Evolutionary conservation across 2,329 filamentous ascomycete species (phyloP), one percentile per base, ranked within the genome.

Genomic region (Colletotrichum costaricense): DNA sequence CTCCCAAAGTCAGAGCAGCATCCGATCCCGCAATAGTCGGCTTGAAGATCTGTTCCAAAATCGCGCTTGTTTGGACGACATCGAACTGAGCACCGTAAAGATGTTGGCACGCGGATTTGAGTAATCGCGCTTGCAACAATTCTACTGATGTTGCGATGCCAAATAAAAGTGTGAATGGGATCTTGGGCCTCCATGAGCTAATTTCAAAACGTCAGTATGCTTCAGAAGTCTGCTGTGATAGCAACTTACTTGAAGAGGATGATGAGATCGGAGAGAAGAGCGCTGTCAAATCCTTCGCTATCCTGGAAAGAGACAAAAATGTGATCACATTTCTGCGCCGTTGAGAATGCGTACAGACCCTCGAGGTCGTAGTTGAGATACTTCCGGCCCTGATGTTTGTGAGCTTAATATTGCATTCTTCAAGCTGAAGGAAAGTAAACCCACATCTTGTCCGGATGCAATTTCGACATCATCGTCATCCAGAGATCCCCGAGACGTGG

Each of bases 101-200:
- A 73, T 88, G 88, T 62, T 91, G 90, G 74, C 93, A 90, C 1
- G 92, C 92, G 16, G 89, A 89, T 78, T 93, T 92, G 33, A 93
- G 87, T 22, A 97, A 84, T 19, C 94, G 89, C 64, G 93, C 92
- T 79, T 95, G 92, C 73, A 97, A 92, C 42, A 94, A 89, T 75
- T 96, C 93, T 42, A 95, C 90, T 2, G 94, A 95, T 0, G 94
- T 97, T 33, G 94, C 94, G 68, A 97, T 89, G 55, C 94, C 94
- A 77, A 97, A 94, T 1, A 97, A 84, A 1, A 95, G 85, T 1
- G 93, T 90, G 75, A 97, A 95, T 0, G 92, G 93, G 59, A 97
- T 93, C 28, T 93, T 92, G 76, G 93, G 90, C 9, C 90, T 88
- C 93, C 94, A 97, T 4, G 86, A 86, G 70, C 83, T 84, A 64